Evolutionary conservation across 192 early-diverging fungal genomes (phyloP).

Genomic region (Phycomyces nitens): DNA sequence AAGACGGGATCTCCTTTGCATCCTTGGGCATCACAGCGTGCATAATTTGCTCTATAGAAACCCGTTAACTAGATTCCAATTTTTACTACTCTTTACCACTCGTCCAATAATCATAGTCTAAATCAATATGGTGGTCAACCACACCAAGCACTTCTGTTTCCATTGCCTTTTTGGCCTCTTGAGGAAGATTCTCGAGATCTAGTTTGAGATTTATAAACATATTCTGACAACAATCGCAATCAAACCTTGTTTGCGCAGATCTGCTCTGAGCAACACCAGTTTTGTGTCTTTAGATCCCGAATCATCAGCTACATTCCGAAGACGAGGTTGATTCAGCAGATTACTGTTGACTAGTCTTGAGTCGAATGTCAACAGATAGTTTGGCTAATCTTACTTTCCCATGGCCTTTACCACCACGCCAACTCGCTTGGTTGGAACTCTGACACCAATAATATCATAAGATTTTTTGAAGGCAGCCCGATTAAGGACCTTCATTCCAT

Average conservation of each 20-base stretch:
- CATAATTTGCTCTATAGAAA: constrained; percentile 5
- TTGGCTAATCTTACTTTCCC: neutral
- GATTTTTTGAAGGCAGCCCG: constrained; percentile 2
- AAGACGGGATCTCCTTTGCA: constrained; percentile 72
- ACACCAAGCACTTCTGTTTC: neutral
- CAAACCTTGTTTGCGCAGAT: constrained; percentile 21
- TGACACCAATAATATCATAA: neutral
- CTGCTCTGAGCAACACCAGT: constrained; percentile 44
- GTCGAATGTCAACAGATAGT: neutral
- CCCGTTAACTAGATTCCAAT: neutral
- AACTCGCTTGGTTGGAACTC: constrained; percentile 12
- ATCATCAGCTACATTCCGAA: constrained; percentile 15
- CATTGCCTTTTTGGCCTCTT: constrained; percentile 6
- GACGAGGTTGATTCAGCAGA: constrained; percentile 14
- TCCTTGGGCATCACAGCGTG: constrained; percentile 9
- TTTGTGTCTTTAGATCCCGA: constrained; percentile 47
- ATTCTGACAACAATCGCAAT: neutral
- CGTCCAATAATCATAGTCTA: constrained; percentile 56
- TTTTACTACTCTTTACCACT: no score
- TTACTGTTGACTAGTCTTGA: neutral
- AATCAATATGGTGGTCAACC: constrained; percentile 9
- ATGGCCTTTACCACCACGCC: constrained; percentile 6
- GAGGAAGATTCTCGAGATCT: constrained; percentile 24
- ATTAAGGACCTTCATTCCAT: constrained; percentile 15
- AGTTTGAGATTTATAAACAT: constrained; percentile 45